A percentile compares a stretch with the other conserved stretches of the same genome.
phyloP scores from a whole-genome alignment of 805 yeast genomes.

The Candida coquimbonensis region DNA sequence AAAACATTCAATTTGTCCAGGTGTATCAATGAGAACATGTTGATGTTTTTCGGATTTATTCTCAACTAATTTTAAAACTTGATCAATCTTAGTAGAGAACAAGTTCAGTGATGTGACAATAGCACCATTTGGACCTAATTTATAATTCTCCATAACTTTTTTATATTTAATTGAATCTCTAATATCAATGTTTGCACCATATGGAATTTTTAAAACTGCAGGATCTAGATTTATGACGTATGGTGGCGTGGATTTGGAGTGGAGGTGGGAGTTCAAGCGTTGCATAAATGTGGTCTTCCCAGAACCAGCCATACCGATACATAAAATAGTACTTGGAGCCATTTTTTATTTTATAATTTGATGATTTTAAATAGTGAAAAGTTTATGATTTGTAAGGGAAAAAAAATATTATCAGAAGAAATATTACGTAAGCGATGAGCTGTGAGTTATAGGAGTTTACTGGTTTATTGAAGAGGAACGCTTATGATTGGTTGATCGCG shows the following conservation, averaged over 20 bases:
- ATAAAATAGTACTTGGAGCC: conserved; percentile 38
- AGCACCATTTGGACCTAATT: conserved; percentile 97
- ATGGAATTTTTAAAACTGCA: conserved; percentile 91
- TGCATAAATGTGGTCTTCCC: conserved; percentile 99
- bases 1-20: conserved; percentile 98
- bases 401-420: not conserved
- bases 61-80: conserved; percentile 79
- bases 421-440: not conserved
- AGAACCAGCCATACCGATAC: conserved; percentile 67
- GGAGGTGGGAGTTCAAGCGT: conserved; percentile 83
- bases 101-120: conserved; percentile 91
- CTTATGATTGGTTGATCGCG: not conserved
- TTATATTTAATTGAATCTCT: conserved; percentile 93
- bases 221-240: conserved; percentile 95
- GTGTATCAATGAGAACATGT: conserved; percentile 89
- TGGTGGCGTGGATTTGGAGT: conserved; percentile 65
- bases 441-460: not conserved
- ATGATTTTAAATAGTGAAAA: too few relatives aligned
- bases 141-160: conserved; percentile 93
- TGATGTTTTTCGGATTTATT: conserved; percentile 51
- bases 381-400: not conserved
- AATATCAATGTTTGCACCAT: conserved; percentile 89
- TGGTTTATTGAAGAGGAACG: not conserved
- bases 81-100: conserved; percentile 93
- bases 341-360: conserved; percentile 10